phyloP scores from a whole-genome alignment of 345 rosid genomes.

The Euphorbia pulcherrima region DNA sequence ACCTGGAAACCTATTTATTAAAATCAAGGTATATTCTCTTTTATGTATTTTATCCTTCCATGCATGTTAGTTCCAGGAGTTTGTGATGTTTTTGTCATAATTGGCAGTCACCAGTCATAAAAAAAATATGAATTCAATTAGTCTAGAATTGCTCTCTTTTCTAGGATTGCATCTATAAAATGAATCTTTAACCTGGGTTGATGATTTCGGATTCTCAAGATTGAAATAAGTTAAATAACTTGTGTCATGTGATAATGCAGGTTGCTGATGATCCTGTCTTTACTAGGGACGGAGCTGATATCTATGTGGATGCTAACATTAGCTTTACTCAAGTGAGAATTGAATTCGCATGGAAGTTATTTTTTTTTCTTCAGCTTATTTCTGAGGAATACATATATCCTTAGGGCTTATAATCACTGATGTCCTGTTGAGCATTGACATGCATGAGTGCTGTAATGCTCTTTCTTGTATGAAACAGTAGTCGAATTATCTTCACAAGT shows the following conservation, averaged over 20 bases:
- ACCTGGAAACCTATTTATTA: constrained; percentile 70
- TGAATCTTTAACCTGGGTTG: neutral
- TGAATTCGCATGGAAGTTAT: constrained; percentile 6
- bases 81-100: neutral
- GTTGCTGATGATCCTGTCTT: constrained; percentile 74
- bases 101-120: neutral
- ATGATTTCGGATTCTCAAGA: neutral
- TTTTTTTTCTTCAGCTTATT: constrained; percentile 5
- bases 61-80: neutral
- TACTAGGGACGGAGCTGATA: constrained; percentile 83
- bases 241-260: constrained; percentile 37
- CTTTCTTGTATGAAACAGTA: neutral
- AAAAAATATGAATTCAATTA: neutral
- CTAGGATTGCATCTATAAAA: neutral
- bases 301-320: constrained; percentile 73
- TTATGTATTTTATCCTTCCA: neutral
- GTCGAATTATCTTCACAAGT: neutral
- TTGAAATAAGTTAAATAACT: constrained; percentile 5
- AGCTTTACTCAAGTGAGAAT: constrained; percentile 83
- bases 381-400: constrained; percentile 3
- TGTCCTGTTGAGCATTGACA: neutral
- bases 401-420: neutral
- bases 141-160: neutral
- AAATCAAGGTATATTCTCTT: constrained; percentile 55
- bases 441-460: neutral